Conservation (phyloP, 1,284 basidiomycete genomes). For the Ceratobasidium sp. region DNA sequence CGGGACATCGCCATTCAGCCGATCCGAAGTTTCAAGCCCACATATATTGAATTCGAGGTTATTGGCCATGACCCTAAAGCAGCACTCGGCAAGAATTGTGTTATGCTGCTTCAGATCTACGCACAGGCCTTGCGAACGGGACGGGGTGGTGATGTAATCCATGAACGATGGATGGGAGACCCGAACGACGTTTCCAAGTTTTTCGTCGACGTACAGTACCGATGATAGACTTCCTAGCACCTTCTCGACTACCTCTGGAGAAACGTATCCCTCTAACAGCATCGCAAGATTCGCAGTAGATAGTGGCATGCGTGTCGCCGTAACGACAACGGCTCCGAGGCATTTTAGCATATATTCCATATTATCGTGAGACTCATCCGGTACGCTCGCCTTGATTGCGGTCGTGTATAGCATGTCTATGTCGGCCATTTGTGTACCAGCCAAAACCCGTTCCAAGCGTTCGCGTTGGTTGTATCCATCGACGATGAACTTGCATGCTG, state of each 20-base stretch:
- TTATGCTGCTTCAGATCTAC: background rate
- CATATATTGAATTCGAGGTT: slow-evolving; percentile 37
- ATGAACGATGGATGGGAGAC: slow-evolving; percentile 36
- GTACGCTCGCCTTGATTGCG: background rate
- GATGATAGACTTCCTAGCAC: slow-evolving; percentile 1
- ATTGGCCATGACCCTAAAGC: background rate
- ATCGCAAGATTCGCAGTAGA: background rate
- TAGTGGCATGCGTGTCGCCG: background rate
- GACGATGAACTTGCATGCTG: background rate
- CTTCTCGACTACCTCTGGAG: background rate
- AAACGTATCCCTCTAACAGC: background rate
- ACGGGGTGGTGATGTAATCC: slow-evolving; percentile 23
- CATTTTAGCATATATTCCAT: background rate
- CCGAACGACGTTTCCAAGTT: background rate
- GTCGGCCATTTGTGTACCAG: background rate
- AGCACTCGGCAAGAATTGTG: background rate
- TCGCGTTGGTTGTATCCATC: background rate
- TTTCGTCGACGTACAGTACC: slow-evolving; percentile 18
- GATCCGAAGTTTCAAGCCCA: slow-evolving; percentile 26
- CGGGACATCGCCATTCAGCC: background rate
- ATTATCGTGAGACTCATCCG: background rate
- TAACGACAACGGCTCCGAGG: background rate
- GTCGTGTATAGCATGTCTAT: background rate
- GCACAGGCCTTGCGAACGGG: slow-evolving; percentile 7
- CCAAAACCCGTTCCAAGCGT: background rate